Conservation (phyloP, 257 asterid genomes). For the Solanum virginianum region DNA sequence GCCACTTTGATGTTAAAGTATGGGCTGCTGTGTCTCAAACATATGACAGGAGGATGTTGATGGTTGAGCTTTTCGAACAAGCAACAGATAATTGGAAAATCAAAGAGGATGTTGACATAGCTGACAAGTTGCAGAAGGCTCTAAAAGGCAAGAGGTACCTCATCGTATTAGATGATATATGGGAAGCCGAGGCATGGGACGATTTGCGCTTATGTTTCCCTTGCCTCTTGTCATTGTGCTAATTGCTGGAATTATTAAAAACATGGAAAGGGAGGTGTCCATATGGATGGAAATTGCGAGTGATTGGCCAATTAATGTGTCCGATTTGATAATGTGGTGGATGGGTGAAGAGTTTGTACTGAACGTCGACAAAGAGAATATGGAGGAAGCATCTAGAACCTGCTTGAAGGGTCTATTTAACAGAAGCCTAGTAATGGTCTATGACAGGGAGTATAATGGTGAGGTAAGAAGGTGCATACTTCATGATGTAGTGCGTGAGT, state of each 20-base stretch:
- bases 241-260: neutral
- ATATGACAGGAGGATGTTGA: neutral
- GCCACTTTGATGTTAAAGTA: neutral
- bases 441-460: no score
- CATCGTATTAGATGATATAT: neutral
- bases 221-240: neutral
- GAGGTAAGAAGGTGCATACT: neutral
- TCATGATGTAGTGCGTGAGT: neutral
- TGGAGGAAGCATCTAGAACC: neutral
- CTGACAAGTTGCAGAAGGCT: neutral
- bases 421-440: neutral
- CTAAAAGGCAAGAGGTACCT: neutral
- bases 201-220: neutral
- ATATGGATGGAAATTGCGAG: neutral
- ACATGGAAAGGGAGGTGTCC: neutral
- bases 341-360: neutral
- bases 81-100: accelerated
- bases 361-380: neutral
- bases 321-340: neutral
- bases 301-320: neutral
- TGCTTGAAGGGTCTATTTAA: neutral
- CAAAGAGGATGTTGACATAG: neutral
- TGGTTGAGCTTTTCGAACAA: neutral
- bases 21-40: neutral
- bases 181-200: neutral